Evolutionary conservation across 2,329 filamentous ascomycete genomes (phyloP), one percentile per base, ranked within the genome.

Genomic region (Cercospora zeina): DNA sequence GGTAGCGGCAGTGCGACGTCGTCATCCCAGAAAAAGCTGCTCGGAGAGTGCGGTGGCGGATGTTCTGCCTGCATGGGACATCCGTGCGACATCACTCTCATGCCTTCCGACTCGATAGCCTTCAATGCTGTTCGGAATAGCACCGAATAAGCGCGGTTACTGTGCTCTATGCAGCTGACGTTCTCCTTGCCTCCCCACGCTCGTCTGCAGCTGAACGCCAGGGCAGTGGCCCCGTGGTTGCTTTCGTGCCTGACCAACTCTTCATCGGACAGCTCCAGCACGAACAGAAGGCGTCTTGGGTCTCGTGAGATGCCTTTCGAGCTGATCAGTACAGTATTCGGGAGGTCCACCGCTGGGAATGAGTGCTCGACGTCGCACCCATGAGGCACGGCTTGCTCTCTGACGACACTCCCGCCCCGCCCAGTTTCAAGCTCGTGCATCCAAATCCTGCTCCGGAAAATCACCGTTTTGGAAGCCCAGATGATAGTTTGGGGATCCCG

Each of bases 21-120:
- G 10, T 51, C 34, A 2, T 10, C 4, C 53, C 53, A 55, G 34
- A 55, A 55, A 33, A 55, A 55, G 21, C 33, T 55, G 21, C 53
- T 24, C 11, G 53, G 53, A 33, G 21, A 34, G 53, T 42, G 16
- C 6, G 34, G 31, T 0, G 33, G 53, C n/a, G 31, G 33, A 6
- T 19, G 16, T 16, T 55, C 53, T 11, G 53, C 53, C 11, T 24
- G 30, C 3, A 55, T 19, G 13, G 24, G 0, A 6, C 31, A 37
- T n/a, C 53, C 53, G 19, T 24, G 19, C 8, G 39, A 24, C 53
- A 55, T 37, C 1, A 55, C 24, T 3, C 2, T 0, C 53, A 39
- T 55, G 0, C 34, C 53, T 39, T 37, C 53, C 2, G 33, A 27
- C 9, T 55, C 36, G 13, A 14, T 24, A 14, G 53, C 53, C 14